A percentile compares a stretch with the other conserved stretches of the same genome.
Evolutionary conservation across 2,329 filamentous ascomycete genomes (phyloP).

Genomic region (Endoconidiophora laricicola): DNA sequence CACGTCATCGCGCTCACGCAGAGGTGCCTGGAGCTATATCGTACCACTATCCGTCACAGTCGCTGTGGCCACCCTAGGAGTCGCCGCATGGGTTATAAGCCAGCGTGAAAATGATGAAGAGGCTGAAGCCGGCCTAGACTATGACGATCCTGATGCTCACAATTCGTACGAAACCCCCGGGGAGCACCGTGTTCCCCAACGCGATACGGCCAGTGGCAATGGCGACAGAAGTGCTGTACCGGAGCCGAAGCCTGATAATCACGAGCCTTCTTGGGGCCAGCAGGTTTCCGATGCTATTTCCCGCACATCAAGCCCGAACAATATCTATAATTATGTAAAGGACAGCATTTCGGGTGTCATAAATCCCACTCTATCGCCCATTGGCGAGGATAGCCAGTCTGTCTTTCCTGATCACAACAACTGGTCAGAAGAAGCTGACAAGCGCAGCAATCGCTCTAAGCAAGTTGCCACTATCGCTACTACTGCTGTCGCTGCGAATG

Average conservation of each 20-base stretch:
- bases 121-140: conserved; percentile 35
- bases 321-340: conserved; percentile 70
- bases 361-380: conserved; percentile 66
- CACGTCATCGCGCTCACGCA: conserved; percentile 35
- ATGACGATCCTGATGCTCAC: conserved; percentile 30
- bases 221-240: background rate
- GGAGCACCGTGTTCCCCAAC: conserved; percentile 18
- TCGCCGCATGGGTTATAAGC: conserved; percentile 88
- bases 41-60: conserved; percentile 75
- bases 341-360: conserved; percentile 68
- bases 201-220: conserved; percentile 12
- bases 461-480: background rate
- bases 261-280: conserved; percentile 40
- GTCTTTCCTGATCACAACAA: conserved; percentile 74
- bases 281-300: conserved; percentile 68
- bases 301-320: conserved; percentile 71
- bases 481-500: conserved; percentile 3
- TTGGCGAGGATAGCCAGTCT: conserved; percentile 66
- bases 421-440: conserved; percentile 80
- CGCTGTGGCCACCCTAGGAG: conserved; percentile 68
- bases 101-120: conserved; percentile 65
- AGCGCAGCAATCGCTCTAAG: conserved; percentile 33
- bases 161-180: background rate
- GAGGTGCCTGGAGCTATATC: conserved; percentile 64
- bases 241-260: conserved; percentile 8